phyloP scores from a whole-genome alignment of 2,329 filamentous ascomycete species.

The Trichothecium roseum region DNA sequence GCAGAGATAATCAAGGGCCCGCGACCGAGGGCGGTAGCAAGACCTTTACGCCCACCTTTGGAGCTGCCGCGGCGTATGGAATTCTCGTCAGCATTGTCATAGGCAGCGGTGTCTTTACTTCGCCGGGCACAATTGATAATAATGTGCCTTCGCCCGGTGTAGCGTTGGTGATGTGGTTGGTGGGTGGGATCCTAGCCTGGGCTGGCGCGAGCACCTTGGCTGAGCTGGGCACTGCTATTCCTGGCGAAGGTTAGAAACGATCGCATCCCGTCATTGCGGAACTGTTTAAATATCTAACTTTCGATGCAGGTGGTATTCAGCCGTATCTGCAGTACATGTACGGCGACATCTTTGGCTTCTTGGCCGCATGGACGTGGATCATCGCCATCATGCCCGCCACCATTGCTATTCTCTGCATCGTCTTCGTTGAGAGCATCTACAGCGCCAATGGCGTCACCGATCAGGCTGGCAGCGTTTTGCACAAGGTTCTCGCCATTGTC shows the following conservation, averaged over 20 bases:
- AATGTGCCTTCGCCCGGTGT: conserved; percentile 52
- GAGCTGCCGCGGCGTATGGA: conserved; percentile 40
- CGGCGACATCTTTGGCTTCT: conserved; percentile 50
- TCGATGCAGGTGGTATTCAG: conserved; percentile 42
- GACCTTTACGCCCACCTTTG: conserved; percentile 33
- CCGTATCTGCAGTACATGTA: conserved; percentile 52
- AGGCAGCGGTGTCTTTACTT: conserved; percentile 55
- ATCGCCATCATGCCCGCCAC: conserved; percentile 55
- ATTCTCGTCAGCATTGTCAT: conserved; percentile 55
- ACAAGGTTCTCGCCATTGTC: conserved; percentile 40
- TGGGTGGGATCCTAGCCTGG: conserved; percentile 53
- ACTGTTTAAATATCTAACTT: too few relatives aligned
- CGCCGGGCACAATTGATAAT: conserved; percentile 50
- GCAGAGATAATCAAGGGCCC: background rate
- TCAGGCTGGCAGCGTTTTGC: conserved; percentile 27
- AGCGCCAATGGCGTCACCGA: conserved; percentile 37
- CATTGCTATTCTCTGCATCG: conserved; percentile 52
- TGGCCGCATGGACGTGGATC: conserved; percentile 57
- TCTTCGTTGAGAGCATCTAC: conserved; percentile 52
- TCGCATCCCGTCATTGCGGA: too few relatives aligned
- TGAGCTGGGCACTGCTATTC: conserved; percentile 53
- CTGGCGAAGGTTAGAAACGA: conserved; percentile 40
- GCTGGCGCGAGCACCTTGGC: conserved; percentile 52
- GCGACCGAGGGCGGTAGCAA: background rate
- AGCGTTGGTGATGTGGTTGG: conserved; percentile 48